Percentiles rank a stretch among this genome's conserved stretches.
These are phyloP conservation scores for Phalaenopsis aphrodite DNA, from an alignment of 106 monocot genomes.

Conservation along the genomic window DNA sequence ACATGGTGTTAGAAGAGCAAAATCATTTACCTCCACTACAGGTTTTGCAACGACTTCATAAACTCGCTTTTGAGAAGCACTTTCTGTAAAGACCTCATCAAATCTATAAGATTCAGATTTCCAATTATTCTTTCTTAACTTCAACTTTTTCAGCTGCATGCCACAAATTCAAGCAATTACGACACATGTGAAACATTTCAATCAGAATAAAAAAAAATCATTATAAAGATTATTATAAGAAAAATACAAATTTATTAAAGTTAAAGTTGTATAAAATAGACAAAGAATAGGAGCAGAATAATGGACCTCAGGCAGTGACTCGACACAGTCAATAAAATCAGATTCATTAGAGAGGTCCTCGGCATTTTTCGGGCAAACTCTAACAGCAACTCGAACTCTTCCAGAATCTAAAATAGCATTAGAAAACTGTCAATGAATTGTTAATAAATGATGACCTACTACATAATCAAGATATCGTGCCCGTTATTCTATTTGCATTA, in stretches of 20 bases:
- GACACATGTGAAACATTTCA: background rate
- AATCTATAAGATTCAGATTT: constrained; percentile 68
- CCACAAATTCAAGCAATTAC: constrained; percentile 1
- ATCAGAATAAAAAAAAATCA: background rate
- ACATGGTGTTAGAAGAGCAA: background rate
- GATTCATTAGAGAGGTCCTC: constrained; percentile 41
- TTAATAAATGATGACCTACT: constrained; percentile 5
- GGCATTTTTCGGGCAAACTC: constrained; percentile 60
- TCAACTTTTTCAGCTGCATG: constrained; percentile 62
- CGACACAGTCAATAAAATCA: constrained; percentile 55
- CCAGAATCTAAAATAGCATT: constrained; percentile 35
- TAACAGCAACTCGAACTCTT: constrained; percentile 67
- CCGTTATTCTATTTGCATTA: background rate
- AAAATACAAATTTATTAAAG: background rate
- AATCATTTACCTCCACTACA: constrained; percentile 61
- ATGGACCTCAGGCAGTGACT: constrained; percentile 61
- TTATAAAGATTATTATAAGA: background rate
- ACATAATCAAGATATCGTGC: background rate
- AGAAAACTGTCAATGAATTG: background rate
- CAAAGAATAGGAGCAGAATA: background rate
- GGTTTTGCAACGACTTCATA: constrained; percentile 76
- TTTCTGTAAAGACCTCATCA: constrained; percentile 71
- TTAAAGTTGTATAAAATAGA: background rate
- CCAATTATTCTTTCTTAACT: constrained; percentile 81
- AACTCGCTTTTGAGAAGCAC: constrained; percentile 72